Conservation (phyloP, 306 rosid species). For the Vigna mungo region DNA sequence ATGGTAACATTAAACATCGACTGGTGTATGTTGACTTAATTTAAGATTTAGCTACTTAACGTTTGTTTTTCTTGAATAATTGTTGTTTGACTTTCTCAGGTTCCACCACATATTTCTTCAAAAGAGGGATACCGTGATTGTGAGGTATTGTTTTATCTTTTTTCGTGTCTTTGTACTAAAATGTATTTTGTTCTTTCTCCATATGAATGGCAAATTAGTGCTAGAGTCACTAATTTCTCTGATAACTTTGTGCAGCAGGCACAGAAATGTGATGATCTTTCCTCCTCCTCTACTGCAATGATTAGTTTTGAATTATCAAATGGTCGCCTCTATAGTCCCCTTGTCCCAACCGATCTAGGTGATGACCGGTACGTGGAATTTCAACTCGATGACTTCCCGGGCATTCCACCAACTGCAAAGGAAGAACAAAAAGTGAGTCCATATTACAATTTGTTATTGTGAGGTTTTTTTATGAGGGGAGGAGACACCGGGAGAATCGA, state of each 20-base stretch:
- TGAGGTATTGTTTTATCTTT: slow-evolving; percentile 50
- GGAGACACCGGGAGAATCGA: too few species aligned
- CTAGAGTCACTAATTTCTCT: slow-evolving; percentile 26
- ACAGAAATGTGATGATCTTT: slow-evolving; percentile 55
- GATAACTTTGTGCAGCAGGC: slow-evolving; percentile 58
- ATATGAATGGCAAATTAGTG: not conserved
- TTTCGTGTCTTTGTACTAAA: not conserved
- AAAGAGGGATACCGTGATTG: slow-evolving; percentile 47
- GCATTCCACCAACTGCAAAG: slow-evolving; percentile 67
- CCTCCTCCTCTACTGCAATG: slow-evolving; percentile 82
- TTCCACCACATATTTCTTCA: slow-evolving; percentile 65
- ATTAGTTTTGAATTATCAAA: slow-evolving; percentile 89
- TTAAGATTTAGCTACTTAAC: too few species aligned
- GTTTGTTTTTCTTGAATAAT: slow-evolving; percentile 6
- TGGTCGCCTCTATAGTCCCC: slow-evolving; percentile 66
- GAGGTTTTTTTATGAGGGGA: too few species aligned
- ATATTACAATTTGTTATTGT: slow-evolving; percentile 7
- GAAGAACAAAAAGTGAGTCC: slow-evolving; percentile 86
- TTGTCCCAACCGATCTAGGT: slow-evolving; percentile 65
- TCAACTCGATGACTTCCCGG: slow-evolving; percentile 76
- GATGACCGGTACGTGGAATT: slow-evolving; percentile 89
- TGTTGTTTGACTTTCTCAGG: slow-evolving; percentile 51
- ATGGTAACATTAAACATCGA: not conserved
- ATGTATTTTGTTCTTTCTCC: not conserved
- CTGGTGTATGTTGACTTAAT: too few species aligned